These are phyloP conservation scores for Vicia villosa DNA, from an alignment of 306 rosid species.

Conservation along the genomic window DNA sequence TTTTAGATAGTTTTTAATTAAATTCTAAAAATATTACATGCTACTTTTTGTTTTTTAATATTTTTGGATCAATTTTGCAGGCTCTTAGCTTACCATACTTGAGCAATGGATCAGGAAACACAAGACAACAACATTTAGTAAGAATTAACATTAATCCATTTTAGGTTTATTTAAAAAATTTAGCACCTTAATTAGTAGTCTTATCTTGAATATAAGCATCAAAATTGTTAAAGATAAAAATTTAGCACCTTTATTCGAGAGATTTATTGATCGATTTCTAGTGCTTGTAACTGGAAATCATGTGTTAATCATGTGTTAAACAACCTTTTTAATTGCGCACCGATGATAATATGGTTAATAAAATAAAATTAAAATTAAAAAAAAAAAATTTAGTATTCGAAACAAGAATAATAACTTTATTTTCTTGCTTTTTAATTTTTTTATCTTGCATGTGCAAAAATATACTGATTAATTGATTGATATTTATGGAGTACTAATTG, in stretches of 20 bases:
- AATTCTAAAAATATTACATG: conserved; percentile 42
- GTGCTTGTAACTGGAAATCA: too few species aligned
- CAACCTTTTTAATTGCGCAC: too few species aligned
- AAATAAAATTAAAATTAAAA: too few species aligned
- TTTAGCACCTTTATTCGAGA: too few species aligned
- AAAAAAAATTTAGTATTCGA: too few species aligned
- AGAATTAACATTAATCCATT: conserved; percentile 22
- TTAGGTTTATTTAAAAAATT: neutral
- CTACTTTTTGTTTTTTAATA: neutral
- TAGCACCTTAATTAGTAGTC: neutral
- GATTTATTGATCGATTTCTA: too few species aligned
- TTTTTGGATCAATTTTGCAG: conserved; percentile 53
- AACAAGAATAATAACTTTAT: too few species aligned
- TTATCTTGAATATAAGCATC: too few species aligned
- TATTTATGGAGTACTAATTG: conserved; percentile 50
- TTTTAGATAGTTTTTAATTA: conserved; percentile 17
- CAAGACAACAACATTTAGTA: conserved; percentile 77
- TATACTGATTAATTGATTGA: conserved; percentile 22
- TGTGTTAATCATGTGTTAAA: too few species aligned
- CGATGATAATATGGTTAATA: too few species aligned
- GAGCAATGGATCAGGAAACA: conserved; percentile 65
- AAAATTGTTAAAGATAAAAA: too few species aligned
- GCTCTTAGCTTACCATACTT: conserved; percentile 95
- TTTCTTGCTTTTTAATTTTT: conserved; percentile 24
- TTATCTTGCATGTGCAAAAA: conserved; percentile 34